Evolutionary conservation across 2,329 filamentous ascomycete species (phyloP), one percentile per base, ranked within the genome.

Genomic region (Magnaporthiopsis incrustans): DNA sequence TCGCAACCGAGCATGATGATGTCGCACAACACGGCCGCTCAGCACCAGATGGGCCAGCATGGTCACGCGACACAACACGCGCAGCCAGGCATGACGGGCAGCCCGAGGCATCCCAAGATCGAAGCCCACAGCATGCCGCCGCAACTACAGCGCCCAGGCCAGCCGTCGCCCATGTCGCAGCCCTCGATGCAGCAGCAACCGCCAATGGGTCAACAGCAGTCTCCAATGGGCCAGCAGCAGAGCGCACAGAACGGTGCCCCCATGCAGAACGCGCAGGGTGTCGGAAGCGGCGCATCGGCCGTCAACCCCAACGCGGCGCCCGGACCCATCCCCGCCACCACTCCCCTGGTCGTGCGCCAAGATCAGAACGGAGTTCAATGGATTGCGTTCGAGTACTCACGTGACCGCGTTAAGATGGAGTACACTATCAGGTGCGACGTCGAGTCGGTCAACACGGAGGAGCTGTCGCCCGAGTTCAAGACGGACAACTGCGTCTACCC

Each of bases 341-440:
- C 95, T 0, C 95, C 95, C 0, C 81, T 97, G 11, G 93, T 98
- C 11, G 94, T 98, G 30, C 83, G 93, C 69, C 94, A 98, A 76
- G 95, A 98, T 71, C 90, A 91, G 72, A 98, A 97, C 69, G 95
- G 95, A 11, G 94, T 98, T 8, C 95, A 98, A 76, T 98, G 95
- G 95, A 98, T 98, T 72, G 92, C 92, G 0, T 99, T 98, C 67
- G 95, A 99, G 76, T 99, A 99, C 75, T 98, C 94, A 14, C 87
- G 94, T 66, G 94, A 99, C 73, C 85, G 94, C 59, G 93, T 98
- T 69, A 99, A 99, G 85, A 97, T 98, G 92, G 93, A 98, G 77
- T 99, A 99, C 78, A 97, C 93, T 1, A 99, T 99, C 71, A 89
- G 95, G 63, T 98, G 95, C 75, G 95, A 98, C 71, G 95, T 98